Evolutionary conservation across 73 alveolate genomes (phyloP).

Genomic region (Paramecium tetraurelia): DNA sequence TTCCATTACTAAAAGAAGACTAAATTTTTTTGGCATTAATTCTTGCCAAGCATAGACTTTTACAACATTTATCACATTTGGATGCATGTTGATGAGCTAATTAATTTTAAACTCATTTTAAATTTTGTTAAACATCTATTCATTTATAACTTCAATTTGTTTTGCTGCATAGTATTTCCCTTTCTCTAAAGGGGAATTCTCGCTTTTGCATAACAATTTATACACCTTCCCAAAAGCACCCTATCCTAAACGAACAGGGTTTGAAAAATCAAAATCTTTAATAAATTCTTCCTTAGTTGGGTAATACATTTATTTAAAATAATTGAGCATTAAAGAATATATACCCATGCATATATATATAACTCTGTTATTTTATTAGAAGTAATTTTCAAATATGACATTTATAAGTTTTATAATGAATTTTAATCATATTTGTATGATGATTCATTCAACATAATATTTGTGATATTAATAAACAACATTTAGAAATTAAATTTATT

Average conservation of each 20-base stretch:
- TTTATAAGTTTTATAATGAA: neutral
- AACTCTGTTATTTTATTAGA: neutral
- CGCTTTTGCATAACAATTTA: neutral
- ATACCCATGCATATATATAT: neutral
- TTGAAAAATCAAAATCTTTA: constrained; percentile 1
- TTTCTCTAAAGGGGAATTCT: neutral
- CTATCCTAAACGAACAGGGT: neutral
- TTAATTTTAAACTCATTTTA: constrained; percentile 36
- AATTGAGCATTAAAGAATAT: neutral
- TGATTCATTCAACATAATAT: neutral
- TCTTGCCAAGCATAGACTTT: constrained; percentile 37
- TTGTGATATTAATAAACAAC: neutral
- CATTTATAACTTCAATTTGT: constrained; percentile 8
- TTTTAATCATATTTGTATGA: neutral
- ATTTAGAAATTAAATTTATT: neutral
- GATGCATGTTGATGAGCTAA: neutral
- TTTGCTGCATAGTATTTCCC: constrained; percentile 41
- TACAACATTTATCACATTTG: neutral
- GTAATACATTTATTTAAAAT: neutral
- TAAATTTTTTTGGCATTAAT: neutral
- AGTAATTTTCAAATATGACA: neutral
- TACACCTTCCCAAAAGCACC: constrained; percentile 27
- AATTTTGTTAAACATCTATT: constrained; percentile 24
- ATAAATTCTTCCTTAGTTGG: constrained; percentile 40
- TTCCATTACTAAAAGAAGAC: constrained; percentile 2